Conservation (phyloP, 2,329 filamentous ascomycete species). For the Ilyonectria destructans region DNA sequence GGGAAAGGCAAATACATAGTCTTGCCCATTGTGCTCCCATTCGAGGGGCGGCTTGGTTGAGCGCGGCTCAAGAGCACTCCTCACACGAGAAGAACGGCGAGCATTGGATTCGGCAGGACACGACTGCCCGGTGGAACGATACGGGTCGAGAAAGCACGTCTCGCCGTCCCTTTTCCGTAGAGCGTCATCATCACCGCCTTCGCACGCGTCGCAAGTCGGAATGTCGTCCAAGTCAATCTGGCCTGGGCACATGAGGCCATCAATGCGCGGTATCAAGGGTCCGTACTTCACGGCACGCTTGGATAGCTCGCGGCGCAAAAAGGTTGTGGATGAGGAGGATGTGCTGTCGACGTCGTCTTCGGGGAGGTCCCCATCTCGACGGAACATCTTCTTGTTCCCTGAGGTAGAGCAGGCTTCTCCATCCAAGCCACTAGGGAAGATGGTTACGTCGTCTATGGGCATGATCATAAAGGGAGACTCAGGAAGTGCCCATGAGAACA, state of each 20-base stretch:
- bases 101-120: not conserved
- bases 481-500: conserved; percentile 28
- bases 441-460: conserved; percentile 12
- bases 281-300: conserved; percentile 23
- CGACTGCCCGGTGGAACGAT: not conserved
- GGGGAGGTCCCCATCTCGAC: not conserved
- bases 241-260: conserved; percentile 17
- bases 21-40: not conserved
- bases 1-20: too few relatives aligned
- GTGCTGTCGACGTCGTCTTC: conserved; percentile 4
- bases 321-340: not conserved
- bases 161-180: conserved; percentile 12
- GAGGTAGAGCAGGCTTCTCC: conserved; percentile 8
- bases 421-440: not conserved
- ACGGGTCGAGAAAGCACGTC: conserved; percentile 8
- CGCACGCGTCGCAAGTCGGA: conserved; percentile 9
- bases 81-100: not conserved
- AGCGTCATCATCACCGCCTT: conserved; percentile 16
- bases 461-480: conserved; percentile 23
- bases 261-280: conserved; percentile 11
- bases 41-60: not conserved
- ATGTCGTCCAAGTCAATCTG: conserved; percentile 15
- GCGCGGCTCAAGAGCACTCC: not conserved
- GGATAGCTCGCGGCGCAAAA: not conserved
- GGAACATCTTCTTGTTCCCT: not conserved